Evolutionary conservation across 192 early-diverging fungal species (phyloP).

Genomic region (Entrophospora sp.): DNA sequence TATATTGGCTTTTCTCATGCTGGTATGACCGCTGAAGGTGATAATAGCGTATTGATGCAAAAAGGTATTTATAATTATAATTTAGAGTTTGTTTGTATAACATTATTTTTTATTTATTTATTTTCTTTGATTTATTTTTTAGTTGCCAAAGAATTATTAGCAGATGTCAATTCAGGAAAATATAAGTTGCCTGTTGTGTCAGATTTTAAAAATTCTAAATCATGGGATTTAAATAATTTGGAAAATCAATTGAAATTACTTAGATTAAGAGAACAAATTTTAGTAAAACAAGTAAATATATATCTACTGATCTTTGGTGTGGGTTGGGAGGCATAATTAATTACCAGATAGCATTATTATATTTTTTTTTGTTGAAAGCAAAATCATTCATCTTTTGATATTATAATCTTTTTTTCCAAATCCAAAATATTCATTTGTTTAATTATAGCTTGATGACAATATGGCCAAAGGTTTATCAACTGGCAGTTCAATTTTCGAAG

Average conservation of each 20-base stretch:
- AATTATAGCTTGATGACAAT: conserved; percentile 33
- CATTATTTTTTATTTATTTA: background rate
- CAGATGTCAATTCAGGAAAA: conserved; percentile 39
- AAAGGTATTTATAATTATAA: conserved; percentile 30
- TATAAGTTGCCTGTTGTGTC: conserved; percentile 33
- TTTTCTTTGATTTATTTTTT: background rate
- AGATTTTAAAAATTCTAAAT: conserved; percentile 25
- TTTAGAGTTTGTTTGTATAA: background rate
- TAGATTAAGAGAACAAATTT: conserved; percentile 35
- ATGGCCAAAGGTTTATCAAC: conserved; percentile 44
- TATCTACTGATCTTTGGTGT: too few species aligned
- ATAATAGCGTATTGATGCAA: conserved; percentile 68
- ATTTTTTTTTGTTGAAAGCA: too few species aligned
- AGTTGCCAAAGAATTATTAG: conserved; percentile 63
- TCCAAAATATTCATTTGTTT: too few species aligned
- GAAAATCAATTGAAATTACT: conserved; percentile 39
- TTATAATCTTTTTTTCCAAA: background rate
- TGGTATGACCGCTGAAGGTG: conserved; percentile 74
- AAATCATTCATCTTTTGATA: background rate
- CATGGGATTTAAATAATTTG: conserved; percentile 42
- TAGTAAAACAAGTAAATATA: conserved; percentile 34
- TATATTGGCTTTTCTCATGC: conserved; percentile 67
- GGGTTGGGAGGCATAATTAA: too few species aligned
- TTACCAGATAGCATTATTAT: too few species aligned
- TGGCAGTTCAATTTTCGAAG: conserved; percentile 52